Base-by-base conservation (phyloP, 768 basidiomycete species). In the Punctularia strigosozonata region DNA sequence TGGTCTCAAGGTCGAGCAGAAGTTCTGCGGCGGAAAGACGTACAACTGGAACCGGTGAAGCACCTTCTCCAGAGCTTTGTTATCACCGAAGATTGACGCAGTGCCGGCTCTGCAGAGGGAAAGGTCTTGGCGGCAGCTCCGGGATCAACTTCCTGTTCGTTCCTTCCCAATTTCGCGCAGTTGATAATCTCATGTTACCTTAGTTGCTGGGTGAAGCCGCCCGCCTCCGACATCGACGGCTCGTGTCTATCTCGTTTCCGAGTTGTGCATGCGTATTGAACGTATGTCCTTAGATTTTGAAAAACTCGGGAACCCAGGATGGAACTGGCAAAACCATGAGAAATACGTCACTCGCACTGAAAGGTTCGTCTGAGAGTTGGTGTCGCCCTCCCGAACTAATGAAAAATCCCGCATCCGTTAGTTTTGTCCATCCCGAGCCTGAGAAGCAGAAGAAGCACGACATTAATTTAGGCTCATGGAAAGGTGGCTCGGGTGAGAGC, bases 281-380 rank as follows among this genome's bases (percentile, higher is more conserved):
- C n/a, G 37, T 30, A 42, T 24, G n/a, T 31, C 13, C 20, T 4
- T 25, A 41, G 44, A 43, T 5, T 55, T 66, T 35, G 71, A 73
- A 46, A 55, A 57, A 37, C 56, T 76, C n/a, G 73, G 73, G 5
- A 74, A 74, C 41, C 57, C 60, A 1, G 72, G 71, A 4, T 76
- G 73, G 72, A 72, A 71, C 45, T 75, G 68, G 68, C 48, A 57
- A 0, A 58, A 62, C 15, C 66, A 59, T 38, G 38, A 53, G 6
- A 59, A 62, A 34, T 65, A 66, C 42, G 58, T 56, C 4, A 54
- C 53, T 42, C 61, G 56, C 37, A 48, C 56, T 6, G 63, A 64
- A 46, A 64, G 47, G 67, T 69, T 21, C 19, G 57, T 25, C 10
- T 22, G 18, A n/a, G 28, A 10, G 13, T 22, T 22, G 10, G 20